Percentiles rank a stretch among this genome's conserved stretches.
Evolutionary conservation across 129 eudicot species (phyloP).

Genomic region (Deinandra increscens): DNA sequence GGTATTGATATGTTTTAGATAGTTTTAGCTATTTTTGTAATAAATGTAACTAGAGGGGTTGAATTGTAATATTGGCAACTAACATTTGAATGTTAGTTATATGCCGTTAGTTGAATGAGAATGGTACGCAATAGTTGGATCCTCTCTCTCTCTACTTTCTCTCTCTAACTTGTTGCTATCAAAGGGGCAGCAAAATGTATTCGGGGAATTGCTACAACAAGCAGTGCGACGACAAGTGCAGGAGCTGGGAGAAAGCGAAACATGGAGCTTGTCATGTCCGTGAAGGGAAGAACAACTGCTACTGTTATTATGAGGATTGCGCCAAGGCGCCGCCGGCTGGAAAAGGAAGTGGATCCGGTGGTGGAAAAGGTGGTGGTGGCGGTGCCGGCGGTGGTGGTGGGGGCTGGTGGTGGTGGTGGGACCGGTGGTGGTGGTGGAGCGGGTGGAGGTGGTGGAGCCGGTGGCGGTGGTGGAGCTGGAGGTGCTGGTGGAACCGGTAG

Average conservation of each 20-base stretch:
- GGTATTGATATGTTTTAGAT: too few species aligned
- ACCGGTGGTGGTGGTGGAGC: background rate
- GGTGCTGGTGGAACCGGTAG: background rate
- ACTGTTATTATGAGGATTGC: slow-evolving; percentile 14
- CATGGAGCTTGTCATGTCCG: slow-evolving; percentile 20
- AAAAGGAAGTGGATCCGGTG: background rate
- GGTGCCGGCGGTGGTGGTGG: background rate
- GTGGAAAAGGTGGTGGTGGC: background rate
- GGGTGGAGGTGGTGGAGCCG: background rate
- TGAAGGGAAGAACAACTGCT: slow-evolving; percentile 1
- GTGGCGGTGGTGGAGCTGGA: background rate
- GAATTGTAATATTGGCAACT: too few species aligned
- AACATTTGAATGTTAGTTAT: too few species aligned
- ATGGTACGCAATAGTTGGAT: too few species aligned
- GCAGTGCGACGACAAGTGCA: slow-evolving; percentile 20
- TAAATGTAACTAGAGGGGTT: too few species aligned
- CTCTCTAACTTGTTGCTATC: too few species aligned
- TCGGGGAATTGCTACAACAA: slow-evolving; percentile 19
- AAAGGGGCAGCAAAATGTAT: slow-evolving; percentile 13
- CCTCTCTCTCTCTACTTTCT: too few species aligned
- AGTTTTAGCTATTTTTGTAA: too few species aligned
- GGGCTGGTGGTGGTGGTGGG: too few species aligned
- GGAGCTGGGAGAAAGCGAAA: slow-evolving; percentile 1
- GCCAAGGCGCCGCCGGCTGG: slow-evolving; percentile 4
- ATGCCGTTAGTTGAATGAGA: too few species aligned